Percentiles rank a stretch among this genome's conserved stretches.
Conservation (phyloP, 805 yeast species). For the Torulaspora franciscae region DNA sequence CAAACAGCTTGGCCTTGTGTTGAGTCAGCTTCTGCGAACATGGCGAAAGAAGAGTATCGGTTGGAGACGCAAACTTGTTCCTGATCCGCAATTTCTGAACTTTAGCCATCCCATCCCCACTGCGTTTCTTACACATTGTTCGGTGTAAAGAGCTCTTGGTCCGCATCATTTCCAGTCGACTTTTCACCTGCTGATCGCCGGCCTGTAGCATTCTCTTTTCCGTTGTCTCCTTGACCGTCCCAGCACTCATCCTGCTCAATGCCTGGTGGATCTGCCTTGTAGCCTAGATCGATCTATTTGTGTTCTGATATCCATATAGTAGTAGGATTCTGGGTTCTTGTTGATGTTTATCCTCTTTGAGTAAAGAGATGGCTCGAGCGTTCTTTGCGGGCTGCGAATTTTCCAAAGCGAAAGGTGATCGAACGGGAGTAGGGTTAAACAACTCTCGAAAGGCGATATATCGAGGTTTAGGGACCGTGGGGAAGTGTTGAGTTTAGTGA, state of each 20-base stretch:
- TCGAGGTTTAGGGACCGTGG: background rate
- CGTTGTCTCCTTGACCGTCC: background rate
- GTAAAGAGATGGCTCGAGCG: conserved; percentile 1
- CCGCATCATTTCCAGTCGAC: conserved; percentile 1
- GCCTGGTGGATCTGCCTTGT: background rate
- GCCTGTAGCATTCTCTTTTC: background rate
- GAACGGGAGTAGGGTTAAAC: background rate
- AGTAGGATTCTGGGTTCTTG: background rate
- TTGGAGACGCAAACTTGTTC: conserved; percentile 46
- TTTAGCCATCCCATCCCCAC: conserved; percentile 9
- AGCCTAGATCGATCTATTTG: background rate
- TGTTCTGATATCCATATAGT: background rate
- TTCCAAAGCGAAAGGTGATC: background rate
- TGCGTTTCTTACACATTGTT: conserved; percentile 24
- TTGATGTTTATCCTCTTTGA: conserved; percentile 1
- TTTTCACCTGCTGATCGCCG: background rate
- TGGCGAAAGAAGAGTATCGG: conserved; percentile 55
- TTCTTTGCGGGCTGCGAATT: conserved; percentile 1
- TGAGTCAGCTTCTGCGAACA: conserved; percentile 52
- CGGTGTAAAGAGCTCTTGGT: conserved; percentile 18
- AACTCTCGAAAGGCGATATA: background rate
- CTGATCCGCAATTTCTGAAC: conserved; percentile 14
- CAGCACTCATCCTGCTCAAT: background rate
- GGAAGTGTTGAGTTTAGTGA: background rate
- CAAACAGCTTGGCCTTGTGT: conserved; percentile 38